These are phyloP conservation scores for Pichia sp. DNA, from an alignment of 1,139 yeast species.

Conservation along the genomic window DNA sequence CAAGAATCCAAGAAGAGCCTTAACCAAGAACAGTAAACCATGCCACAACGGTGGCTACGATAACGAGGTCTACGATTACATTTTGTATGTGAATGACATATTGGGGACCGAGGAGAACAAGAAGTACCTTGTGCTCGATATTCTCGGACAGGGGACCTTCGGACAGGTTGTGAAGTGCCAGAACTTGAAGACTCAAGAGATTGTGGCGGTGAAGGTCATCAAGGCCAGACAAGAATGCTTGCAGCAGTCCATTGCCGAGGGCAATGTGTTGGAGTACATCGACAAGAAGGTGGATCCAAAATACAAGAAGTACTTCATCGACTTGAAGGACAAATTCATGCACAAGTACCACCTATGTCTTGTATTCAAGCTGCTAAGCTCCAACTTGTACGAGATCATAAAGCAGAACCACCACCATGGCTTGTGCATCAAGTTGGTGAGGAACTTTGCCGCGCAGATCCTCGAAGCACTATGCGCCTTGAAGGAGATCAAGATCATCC, in stretches of 20 bases:
- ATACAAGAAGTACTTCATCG: conserved; percentile 69
- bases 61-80: conserved; percentile 86
- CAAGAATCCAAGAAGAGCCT: conserved; percentile 84
- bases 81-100: conserved; percentile 88
- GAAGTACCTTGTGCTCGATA: conserved; percentile 81
- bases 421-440: conserved; percentile 71
- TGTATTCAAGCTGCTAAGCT: conserved; percentile 84
- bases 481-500: conserved; percentile 81
- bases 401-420: conserved; percentile 96
- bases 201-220: conserved; percentile 92
- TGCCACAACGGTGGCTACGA: conserved; percentile 78
- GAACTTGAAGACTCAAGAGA: conserved; percentile 78
- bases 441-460: conserved; percentile 73
- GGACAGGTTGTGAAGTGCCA: conserved; percentile 99
- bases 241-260: conserved; percentile 90
- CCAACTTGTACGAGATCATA: conserved; percentile 83
- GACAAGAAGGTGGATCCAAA: conserved; percentile 66
- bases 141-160: conserved; percentile 94
- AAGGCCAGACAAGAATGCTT: conserved; percentile 89
- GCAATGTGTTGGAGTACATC: conserved; percentile 74
- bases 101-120: conserved; percentile 85
- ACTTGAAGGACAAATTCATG: conserved; percentile 82
- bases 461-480: conserved; percentile 75
- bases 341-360: conserved; percentile 91
- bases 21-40: conserved; percentile 90